Base-by-base conservation (phyloP, 441 rosid species). In the Breynia disticha region DNA sequence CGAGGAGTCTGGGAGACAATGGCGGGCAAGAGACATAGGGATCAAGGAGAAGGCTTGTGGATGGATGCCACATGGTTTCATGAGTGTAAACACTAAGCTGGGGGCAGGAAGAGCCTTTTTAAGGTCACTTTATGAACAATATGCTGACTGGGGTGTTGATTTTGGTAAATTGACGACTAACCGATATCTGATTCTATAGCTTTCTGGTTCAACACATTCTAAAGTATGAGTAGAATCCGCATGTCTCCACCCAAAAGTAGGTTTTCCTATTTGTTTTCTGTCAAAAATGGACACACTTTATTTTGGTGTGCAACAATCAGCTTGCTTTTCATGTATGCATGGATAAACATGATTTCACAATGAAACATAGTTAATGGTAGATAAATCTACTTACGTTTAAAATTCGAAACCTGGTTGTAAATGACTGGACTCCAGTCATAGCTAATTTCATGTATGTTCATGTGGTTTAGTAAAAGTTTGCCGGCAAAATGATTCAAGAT, bases 81-180 rank as follows among this genome's bases (percentile, higher is more conserved):
- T 91, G 95, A 79, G 95, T 72, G 83, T 87, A 37, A 73, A 86
- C 61, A 78, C 86, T 43, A 76, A 72, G 58, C 22, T 65, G 46
- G 89, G 73, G 72, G 95, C 90, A 18, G 96, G 98, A 68, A 84
- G 73, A 71, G 84, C 96, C 13, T 87, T 91, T 79, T 75, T 91
- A 73, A 78, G 77, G 69, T 91, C 96, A 16, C 89, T 87, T 62
- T 82, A 87, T 63, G 62, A 66, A 59, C 91, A 82, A 62, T 87
- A 86, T 65, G 89, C 90, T 0, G 90, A 79, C 37, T 87, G 95
- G 96, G 98, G 95, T 8, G 80, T 91, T 18, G 98, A 91, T 79
- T 87, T 91, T 55, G 86, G 96, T 91, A 79, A 86, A 60, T 3
- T 52, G 53, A 51, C 52, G 49, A 11, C 11, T 48, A n/a, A n/a